Evolutionary conservation across 371 early-diverging fungal genomes (phyloP).

Genomic region (Zychaea mexicana): DNA sequence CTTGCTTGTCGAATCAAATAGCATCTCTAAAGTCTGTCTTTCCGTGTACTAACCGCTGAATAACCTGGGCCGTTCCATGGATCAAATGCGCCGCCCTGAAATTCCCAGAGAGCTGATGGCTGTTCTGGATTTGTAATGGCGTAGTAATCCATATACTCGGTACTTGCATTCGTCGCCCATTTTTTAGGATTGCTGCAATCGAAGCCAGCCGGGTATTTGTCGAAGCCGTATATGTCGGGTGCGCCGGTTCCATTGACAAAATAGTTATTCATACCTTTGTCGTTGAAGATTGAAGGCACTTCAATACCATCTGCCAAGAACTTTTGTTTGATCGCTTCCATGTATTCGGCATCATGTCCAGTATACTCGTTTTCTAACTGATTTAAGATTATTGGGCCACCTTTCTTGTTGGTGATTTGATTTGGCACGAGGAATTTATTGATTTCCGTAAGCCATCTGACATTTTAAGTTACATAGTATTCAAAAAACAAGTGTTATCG

Average conservation of each 20-base stretch:
- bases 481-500: background rate
- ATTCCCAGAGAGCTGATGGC: constrained; percentile 15
- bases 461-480: background rate
- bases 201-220: constrained; percentile 12
- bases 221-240: constrained; percentile 15
- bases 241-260: constrained; percentile 6
- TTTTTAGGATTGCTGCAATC: constrained; percentile 13
- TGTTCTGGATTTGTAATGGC: constrained; percentile 1
- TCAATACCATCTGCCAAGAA: constrained; percentile 12
- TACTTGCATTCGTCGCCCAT: constrained; percentile 6
- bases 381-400: constrained; percentile 9
- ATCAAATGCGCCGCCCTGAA: constrained; percentile 18
- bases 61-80: constrained; percentile 18
- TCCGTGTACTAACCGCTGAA: too few relatives aligned
- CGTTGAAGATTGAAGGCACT: constrained; percentile 13
- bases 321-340: constrained; percentile 6
- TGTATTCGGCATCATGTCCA: constrained; percentile 8
- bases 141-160: background rate
- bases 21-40: too few relatives aligned
- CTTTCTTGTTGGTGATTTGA: constrained; percentile 19
- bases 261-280: background rate
- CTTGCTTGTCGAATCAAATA: too few relatives aligned
- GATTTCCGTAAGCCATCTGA: constrained; percentile 12
- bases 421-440: constrained; percentile 15
- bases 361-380: constrained; percentile 16